Percentiles rank a stretch among this genome's conserved stretches.
These are phyloP conservation scores for Cetradonia linearis DNA, from an alignment of 495 filamentous ascomycete species.

Conservation along the genomic window DNA sequence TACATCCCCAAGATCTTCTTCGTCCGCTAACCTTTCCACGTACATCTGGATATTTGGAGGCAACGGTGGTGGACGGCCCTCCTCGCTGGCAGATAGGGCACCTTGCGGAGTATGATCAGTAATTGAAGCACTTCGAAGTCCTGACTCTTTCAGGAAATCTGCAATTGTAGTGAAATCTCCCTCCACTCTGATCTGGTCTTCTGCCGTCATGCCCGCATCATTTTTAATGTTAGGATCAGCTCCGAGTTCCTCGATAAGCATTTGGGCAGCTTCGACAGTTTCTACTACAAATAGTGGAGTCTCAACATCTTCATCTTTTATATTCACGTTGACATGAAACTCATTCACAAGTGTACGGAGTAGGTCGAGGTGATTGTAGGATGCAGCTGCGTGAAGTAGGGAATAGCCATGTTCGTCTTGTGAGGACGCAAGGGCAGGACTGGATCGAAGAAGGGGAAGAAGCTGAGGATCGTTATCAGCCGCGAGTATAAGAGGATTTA, in stretches of 20 bases:
- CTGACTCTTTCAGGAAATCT: slow-evolving; percentile 50
- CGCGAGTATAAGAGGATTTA: slow-evolving; percentile 69
- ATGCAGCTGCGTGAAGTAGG: slow-evolving; percentile 80
- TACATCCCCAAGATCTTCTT: slow-evolving; percentile 41
- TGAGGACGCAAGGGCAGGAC: slow-evolving; percentile 53
- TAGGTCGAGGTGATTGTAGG: slow-evolving; percentile 77
- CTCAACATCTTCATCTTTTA: slow-evolving; percentile 81
- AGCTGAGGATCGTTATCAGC: slow-evolving; percentile 61
- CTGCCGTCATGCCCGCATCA: slow-evolving; percentile 56
- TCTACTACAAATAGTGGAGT: slow-evolving; percentile 84
- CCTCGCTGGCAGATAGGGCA: slow-evolving; percentile 1
- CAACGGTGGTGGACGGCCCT: slow-evolving; percentile 36
- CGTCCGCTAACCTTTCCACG: slow-evolving; percentile 54
- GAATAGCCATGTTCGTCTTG: slow-evolving; percentile 86
- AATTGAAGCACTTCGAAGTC: slow-evolving; percentile 28
- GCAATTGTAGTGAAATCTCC: slow-evolving; percentile 59
- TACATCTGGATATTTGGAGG: slow-evolving; percentile 60
- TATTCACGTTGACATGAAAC: slow-evolving; percentile 65
- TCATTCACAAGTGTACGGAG: slow-evolving; percentile 67
- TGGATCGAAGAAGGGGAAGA: slow-evolving; percentile 52
- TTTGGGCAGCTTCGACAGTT: slow-evolving; percentile 59
- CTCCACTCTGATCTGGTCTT: slow-evolving; percentile 60
- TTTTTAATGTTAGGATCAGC: slow-evolving; percentile 53
- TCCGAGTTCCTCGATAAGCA: slow-evolving; percentile 70
- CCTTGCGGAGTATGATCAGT: slow-evolving; percentile 26